These are phyloP conservation scores for Bonia amplexicaulis DNA, from an alignment of 176 grass and related monocot species.

Conservation along the genomic window DNA sequence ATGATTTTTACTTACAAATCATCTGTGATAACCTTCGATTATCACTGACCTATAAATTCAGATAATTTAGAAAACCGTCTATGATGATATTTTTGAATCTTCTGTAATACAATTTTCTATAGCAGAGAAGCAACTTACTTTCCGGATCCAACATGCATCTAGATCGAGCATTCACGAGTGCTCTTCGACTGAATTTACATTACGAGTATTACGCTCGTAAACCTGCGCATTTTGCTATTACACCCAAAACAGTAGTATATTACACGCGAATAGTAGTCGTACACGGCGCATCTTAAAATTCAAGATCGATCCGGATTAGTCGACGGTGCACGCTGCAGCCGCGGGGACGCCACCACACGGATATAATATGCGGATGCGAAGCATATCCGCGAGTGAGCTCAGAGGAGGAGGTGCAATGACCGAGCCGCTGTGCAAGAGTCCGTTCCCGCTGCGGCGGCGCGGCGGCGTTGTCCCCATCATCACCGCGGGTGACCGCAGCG, in stretches of 20 bases:
- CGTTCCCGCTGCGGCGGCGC: not conserved
- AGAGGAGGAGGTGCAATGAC: not conserved
- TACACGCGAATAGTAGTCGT: not conserved
- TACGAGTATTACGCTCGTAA: not conserved
- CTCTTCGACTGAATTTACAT: not conserved
- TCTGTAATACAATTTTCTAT: too few relatives aligned
- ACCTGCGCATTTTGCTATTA: not conserved
- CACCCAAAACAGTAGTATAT: not conserved
- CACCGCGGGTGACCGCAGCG: conserved; percentile 6
- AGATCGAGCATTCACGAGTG: too few relatives aligned
- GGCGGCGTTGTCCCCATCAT: not conserved
- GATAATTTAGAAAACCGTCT: too few relatives aligned
- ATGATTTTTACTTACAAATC: too few relatives aligned
- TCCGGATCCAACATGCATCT: too few relatives aligned
- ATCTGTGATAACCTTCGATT: too few relatives aligned
- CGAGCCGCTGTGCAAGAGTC: not conserved
- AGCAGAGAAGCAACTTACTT: too few relatives aligned
- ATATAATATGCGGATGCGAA: not conserved
- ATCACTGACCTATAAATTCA: too few relatives aligned
- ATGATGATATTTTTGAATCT: too few relatives aligned
- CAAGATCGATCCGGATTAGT: not conserved
- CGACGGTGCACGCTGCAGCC: not conserved
- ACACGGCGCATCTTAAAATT: not conserved
- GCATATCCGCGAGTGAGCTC: conserved; percentile 23
- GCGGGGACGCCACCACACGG: not conserved